Evolutionary conservation across 2,329 filamentous ascomycete genomes (phyloP).

Genomic region (Chrysoporthe cubensis): DNA sequence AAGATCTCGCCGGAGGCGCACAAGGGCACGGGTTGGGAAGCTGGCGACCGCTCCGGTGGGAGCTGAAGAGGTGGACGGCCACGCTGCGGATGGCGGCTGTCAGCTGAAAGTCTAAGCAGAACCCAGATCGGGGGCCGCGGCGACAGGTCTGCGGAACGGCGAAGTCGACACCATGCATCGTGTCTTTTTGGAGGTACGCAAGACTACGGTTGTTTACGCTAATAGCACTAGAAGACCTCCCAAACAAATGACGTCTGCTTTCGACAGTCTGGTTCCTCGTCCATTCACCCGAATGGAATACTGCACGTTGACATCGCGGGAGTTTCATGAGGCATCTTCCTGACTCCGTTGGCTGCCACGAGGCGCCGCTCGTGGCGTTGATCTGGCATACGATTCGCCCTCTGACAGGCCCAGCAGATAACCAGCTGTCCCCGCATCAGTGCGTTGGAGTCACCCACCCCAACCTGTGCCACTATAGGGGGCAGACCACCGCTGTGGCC

Average conservation of each 20-base stretch:
- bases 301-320: constrained; percentile 10
- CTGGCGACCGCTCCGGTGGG: background rate
- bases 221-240: constrained; percentile 23
- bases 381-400: constrained; percentile 21
- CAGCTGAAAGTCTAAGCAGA: background rate
- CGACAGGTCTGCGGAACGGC: background rate
- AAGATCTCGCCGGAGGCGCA: background rate
- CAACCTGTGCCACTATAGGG: constrained; percentile 11
- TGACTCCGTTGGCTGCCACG: constrained; percentile 20
- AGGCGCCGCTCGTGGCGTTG: constrained; percentile 19
- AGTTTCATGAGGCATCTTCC: constrained; percentile 1
- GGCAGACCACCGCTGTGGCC: background rate
- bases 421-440: constrained; percentile 17
- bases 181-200: constrained; percentile 23
- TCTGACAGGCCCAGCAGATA: constrained; percentile 18
- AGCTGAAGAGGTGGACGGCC: background rate
- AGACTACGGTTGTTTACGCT: constrained; percentile 16
- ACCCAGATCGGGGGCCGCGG: background rate
- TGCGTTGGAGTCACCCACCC: constrained; percentile 6
- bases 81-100: background rate
- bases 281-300: constrained; percentile 4
- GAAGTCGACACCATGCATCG: background rate
- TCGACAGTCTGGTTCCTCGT: background rate
- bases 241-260: constrained; percentile 13
- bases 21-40: background rate